Base-by-base conservation (phyloP, 768 basidiomycete genomes). In the Tylopilus cervinicoccineus region DNA sequence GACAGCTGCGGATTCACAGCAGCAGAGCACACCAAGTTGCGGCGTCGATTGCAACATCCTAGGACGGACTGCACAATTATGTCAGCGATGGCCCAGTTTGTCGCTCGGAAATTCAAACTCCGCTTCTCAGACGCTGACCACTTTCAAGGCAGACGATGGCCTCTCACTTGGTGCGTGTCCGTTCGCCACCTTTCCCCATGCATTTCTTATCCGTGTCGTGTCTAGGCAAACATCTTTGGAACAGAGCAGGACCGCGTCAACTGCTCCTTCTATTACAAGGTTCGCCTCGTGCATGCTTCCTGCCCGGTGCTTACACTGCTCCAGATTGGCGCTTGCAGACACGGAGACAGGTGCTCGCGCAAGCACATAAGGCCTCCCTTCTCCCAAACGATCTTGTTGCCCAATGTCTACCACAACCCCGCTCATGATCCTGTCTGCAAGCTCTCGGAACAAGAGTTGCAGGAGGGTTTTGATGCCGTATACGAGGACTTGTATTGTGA, bases 231-330 rank as follows among this genome's bases (percentile, higher is more conserved):
- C 53, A 97, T 97, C 66, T 97, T 95, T 60, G 91, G 91, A 56
- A 93, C 90, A 53, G 89, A 92, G 69, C 89, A 91, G 68, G 88
- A 91, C 65, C 86, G 94, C 59, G 95, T 99, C 54, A 99, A 99
- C 66, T 99, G 95, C 65, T 97, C 94, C 1, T 98, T 99, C 75
- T 98, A 96, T 72, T 93, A 95, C 76, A 95, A 95, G 74, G 88
- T 88, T 53, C 28, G 79, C 67, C 52, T 11, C 2, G 3, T 17
- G 9, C 43, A 17, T 17, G 7, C 8, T 16, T 41, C 16, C 37
- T 47, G 44, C n/a, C 48, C 22, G 41, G 14, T 12, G 14, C 41
- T 59, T 7, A 53, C 40, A 5, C 20, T 49, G 51, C 42, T 42
- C 31, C 49, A 94, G 88, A 99, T 99, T 73, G 96, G 96, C 50